Evolutionary conservation across 768 basidiomycete species (phyloP).

Genomic region (Leccinum arenicola): DNA sequence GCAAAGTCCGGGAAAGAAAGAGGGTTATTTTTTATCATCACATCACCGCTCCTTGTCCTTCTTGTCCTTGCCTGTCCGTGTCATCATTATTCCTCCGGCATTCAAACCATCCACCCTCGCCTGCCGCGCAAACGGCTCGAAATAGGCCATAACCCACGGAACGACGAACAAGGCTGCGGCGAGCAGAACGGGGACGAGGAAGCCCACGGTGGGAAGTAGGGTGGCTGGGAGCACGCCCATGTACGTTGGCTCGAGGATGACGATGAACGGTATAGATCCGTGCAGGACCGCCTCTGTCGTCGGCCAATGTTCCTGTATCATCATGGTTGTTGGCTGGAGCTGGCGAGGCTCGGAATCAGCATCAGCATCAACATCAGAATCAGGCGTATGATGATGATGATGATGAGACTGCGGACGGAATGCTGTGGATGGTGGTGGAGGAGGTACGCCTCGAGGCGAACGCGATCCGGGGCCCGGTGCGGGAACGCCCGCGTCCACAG

Average conservation of each 20-base stretch:
- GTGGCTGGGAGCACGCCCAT: constrained; percentile 59
- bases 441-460: constrained; percentile 1
- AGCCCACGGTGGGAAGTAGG: constrained; percentile 34
- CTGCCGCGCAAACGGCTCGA: constrained; percentile 22
- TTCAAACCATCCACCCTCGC: constrained; percentile 24
- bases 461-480: constrained; percentile 31
- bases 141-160: constrained; percentile 16
- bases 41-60: constrained; percentile 22
- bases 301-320: neutral
- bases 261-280: constrained; percentile 42
- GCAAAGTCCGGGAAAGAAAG: constrained; percentile 2
- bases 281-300: neutral
- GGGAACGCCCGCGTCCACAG: constrained; percentile 51
- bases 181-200: constrained; percentile 30
- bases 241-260: constrained; percentile 58
- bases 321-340: constrained; percentile 3
- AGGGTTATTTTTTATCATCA: neutral
- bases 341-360: neutral
- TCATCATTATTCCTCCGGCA: neutral
- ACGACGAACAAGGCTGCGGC: constrained; percentile 21
- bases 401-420: neutral
- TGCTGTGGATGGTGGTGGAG: neutral
- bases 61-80: constrained; percentile 12
- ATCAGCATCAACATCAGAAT: neutral
- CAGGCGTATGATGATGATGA: neutral